These are phyloP conservation scores for Lactarius pseudohatsudake DNA, from an alignment of 768 basidiomycete species.

Conservation along the genomic window DNA sequence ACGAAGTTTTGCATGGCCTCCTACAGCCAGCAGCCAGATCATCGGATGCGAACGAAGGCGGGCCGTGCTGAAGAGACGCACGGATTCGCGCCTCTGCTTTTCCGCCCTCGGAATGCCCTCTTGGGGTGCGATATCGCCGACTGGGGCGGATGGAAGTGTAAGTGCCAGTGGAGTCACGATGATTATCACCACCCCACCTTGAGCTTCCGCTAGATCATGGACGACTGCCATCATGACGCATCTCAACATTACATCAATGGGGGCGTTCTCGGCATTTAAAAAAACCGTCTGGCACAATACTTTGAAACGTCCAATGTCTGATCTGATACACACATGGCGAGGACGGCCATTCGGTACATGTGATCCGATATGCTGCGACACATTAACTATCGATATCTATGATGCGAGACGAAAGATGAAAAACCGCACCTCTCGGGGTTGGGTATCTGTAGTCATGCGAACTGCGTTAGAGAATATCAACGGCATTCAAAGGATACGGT, in stretches of 20 bases:
- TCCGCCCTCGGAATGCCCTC: constrained; percentile 83
- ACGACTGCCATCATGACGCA: constrained; percentile 89
- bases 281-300: constrained; percentile 40
- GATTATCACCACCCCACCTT: constrained; percentile 48
- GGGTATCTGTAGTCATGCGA: constrained; percentile 54
- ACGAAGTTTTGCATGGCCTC: constrained; percentile 91
- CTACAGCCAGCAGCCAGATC: constrained; percentile 37
- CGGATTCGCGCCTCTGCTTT: constrained; percentile 75
- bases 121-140: constrained; percentile 91
- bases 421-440: constrained; percentile 72
- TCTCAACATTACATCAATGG: constrained; percentile 39
- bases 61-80: constrained; percentile 34
- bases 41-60: neutral
- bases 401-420: neutral
- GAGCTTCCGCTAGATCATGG: constrained; percentile 95
- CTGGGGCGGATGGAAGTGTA: constrained; percentile 39
- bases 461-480: constrained; percentile 15
- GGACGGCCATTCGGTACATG: constrained; percentile 96
- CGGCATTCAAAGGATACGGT: constrained; percentile 3
- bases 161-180: neutral
- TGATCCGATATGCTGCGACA: constrained; percentile 73
- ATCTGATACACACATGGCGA: constrained; percentile 86
- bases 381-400: neutral
- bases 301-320: constrained; percentile 67
- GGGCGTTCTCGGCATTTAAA: neutral